Conservation (phyloP, 129 eudicot species). For the Pseudognaphalium luteoalbum region DNA sequence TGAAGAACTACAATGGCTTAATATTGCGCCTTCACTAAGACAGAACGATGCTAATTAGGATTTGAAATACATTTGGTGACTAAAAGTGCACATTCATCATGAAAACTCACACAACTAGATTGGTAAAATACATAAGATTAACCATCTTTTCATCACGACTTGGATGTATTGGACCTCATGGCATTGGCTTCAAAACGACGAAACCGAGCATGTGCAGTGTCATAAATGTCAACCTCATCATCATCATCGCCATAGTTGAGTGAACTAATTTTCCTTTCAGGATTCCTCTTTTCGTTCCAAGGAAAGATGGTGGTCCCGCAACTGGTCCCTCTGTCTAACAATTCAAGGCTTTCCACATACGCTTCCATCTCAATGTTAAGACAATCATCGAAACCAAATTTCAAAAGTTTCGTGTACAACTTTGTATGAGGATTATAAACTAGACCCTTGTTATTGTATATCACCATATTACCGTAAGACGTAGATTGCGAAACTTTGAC, state of each 20-base stretch:
- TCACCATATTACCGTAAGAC: not conserved
- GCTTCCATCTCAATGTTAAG: not conserved
- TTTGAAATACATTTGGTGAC: not conserved
- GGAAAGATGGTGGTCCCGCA: not conserved
- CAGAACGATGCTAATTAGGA: not conserved
- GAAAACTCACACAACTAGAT: not conserved
- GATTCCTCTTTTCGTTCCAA: not conserved
- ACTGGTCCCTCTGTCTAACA: not conserved
- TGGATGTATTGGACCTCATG: no score
- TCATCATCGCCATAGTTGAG: no score
- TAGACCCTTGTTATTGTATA: not conserved
- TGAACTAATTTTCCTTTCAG: constrained; percentile 3
- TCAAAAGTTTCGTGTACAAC: not conserved
- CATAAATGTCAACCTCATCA: no score
- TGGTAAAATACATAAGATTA: no score
- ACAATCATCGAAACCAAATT: not conserved
- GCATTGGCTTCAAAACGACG: no score
- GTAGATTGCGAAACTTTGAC: not conserved
- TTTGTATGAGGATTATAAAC: not conserved
- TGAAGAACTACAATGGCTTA: not conserved
- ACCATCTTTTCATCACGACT: no score
- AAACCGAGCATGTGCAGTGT: no score
- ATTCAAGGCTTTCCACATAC: constrained; percentile 8
- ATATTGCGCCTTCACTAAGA: not conserved
- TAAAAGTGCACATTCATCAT: not conserved